These are phyloP conservation scores for Rhinocladiella similis DNA, from an alignment of 2,329 filamentous ascomycete species.

Conservation along the genomic window DNA sequence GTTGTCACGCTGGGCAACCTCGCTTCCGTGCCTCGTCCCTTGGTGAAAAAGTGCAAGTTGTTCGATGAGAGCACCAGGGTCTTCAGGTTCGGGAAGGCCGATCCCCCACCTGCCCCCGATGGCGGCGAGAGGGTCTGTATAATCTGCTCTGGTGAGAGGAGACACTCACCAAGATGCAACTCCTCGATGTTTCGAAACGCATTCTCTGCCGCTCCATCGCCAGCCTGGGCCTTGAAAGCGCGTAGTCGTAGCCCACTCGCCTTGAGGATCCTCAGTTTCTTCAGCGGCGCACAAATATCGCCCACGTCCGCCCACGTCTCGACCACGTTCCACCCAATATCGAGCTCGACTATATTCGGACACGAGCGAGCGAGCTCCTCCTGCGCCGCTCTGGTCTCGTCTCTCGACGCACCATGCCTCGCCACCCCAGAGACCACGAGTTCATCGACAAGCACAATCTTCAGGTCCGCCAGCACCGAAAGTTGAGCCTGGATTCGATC, in stretches of 20 bases:
- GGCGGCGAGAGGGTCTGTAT: conserved; percentile 33
- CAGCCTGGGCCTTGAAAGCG: conserved; percentile 3
- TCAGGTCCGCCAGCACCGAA: conserved; percentile 73
- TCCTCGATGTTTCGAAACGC: conserved; percentile 48
- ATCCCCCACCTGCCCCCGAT: not conserved
- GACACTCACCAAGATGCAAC: conserved; percentile 66
- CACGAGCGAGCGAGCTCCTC: conserved; percentile 57
- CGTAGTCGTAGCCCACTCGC: conserved; percentile 40
- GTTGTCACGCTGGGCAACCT: conserved; percentile 46
- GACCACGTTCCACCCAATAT: conserved; percentile 83
- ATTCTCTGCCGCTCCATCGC: not conserved
- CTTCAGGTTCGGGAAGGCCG: conserved; percentile 22
- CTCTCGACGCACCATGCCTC: conserved; percentile 11
- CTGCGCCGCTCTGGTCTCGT: conserved; percentile 34
- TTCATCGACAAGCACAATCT: conserved; percentile 79
- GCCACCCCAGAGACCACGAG: conserved; percentile 56
- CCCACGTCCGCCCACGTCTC: conserved; percentile 66
- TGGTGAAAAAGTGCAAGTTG: conserved; percentile 19
- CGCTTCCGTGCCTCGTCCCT: not conserved
- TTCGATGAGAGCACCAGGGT: conserved; percentile 23
- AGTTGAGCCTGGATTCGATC: conserved; percentile 85
- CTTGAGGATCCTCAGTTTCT: conserved; percentile 64
- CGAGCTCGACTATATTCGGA: conserved; percentile 68
- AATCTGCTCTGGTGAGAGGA: conserved; percentile 67
- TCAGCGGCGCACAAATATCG: conserved; percentile 69